Evolutionary conservation across 768 basidiomycete species (phyloP).

Genomic region (Pisolithus marmoratus): DNA sequence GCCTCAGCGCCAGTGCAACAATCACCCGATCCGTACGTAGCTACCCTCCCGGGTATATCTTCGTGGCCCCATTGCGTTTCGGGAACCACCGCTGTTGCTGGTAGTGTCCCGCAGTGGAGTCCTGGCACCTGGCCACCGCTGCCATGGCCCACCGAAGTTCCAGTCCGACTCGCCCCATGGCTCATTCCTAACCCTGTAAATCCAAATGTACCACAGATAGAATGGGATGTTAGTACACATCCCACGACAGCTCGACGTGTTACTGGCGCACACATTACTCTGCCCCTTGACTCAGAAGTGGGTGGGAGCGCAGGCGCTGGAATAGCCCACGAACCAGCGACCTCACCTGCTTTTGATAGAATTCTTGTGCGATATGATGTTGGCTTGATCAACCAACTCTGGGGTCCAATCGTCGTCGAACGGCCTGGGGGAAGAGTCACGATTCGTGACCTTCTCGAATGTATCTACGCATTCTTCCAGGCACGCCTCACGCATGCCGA

Average conservation of each 20-base stretch:
- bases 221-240: conserved; percentile 33
- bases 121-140: conserved; percentile 25
- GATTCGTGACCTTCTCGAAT: conserved; percentile 40
- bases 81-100: too few species aligned
- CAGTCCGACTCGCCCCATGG: conserved; percentile 21
- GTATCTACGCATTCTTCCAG: conserved; percentile 46
- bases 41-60: too few species aligned
- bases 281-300: conserved; percentile 9
- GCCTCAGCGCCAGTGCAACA: too few species aligned
- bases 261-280: conserved; percentile 21
- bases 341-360: conserved; percentile 13
- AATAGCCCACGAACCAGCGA: conserved; percentile 15
- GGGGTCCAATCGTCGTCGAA: conserved; percentile 48
- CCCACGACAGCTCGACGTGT: conserved; percentile 28
- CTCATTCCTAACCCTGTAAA: conserved; percentile 30
- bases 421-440: conserved; percentile 25
- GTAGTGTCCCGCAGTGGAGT: conserved; percentile 9
- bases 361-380: conserved; percentile 22
- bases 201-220: conserved; percentile 21
- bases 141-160: conserved; percentile 14
- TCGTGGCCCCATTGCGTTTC: too few species aligned
- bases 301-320: not conserved
- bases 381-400: conserved; percentile 22
- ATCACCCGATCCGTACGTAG: too few species aligned
- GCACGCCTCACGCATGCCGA: conserved; percentile 32